Evolutionary conservation across 2,329 filamentous ascomycete genomes (phyloP), one percentile per base, ranked within the genome.

Genomic region (Botrytis medusae): DNA sequence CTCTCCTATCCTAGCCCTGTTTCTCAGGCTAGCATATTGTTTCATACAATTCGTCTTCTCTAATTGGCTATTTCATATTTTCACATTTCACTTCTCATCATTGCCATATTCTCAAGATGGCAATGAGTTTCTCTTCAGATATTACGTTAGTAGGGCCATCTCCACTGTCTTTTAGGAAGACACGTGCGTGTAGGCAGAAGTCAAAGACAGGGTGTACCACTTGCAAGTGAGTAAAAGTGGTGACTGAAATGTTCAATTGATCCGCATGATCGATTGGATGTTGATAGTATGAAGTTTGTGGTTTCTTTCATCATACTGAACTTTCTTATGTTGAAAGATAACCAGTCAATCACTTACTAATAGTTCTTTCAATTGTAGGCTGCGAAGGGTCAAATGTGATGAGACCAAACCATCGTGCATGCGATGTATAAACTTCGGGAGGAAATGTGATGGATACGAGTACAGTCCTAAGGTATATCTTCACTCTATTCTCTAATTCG

Each of bases 141-240:
- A 25, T 51, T 22, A 61, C 71, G 34, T 48, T 72, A 32, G 40
- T 42, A 60, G 71, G 62, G 29, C 22, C 51, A 69, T 32, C 71
- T 48, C 18, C 71, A 29, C 40, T 46, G 34, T 34, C 65, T 34
- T 70, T 54, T 44, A 69, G 42, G 37, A 73, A 73, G 67, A 71
- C 79, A 32, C 76, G 79, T 64, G 78, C 78, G 4, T 79, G 79
- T 67, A 79, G 77, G 59, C 79, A 79, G 51, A 73, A 73, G 29
- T 64, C 68, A 40, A 73, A 73, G 48, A 73, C 72, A 54, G 72
- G 72, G 22, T 73, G 72, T 73, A 71, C 68, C 48, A 73, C 72
- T 40, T 73, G 72, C 72, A 73, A 73, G 72, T 73, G 57, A 32
- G 72, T 71, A 37, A 42, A 37, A 44, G 54, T 64, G 44, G 46